Evolutionary conservation across 306 rosid species (phyloP), one percentile per base, ranked within the genome.

Genomic region (Astragalus membranaceus): DNA sequence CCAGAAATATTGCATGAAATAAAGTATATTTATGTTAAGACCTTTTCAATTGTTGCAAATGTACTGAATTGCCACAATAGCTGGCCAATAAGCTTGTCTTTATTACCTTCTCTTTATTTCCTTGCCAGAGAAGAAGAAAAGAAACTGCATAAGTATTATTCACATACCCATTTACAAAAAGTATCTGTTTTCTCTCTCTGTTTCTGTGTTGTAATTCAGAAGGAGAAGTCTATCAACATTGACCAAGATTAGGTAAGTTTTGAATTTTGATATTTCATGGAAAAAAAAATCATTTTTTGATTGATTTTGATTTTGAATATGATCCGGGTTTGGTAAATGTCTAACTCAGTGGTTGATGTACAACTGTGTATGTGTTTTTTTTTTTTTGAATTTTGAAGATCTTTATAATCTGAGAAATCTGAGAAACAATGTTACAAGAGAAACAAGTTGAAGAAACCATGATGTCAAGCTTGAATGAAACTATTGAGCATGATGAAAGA

Each of bases 381-480:
- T 1, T 26, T 12, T 20, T 6, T 8, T 66, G 17, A 23, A 64
- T 15, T 51, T 75, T 82, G 30, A 47, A 81, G 95, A 77, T 67
- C 74, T 46, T 71, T 59, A 44, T 65, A 39, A 15, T 50, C 68
- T 67, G n/a, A 41, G 43, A 78, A 39, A 15, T 50, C 68, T 67
- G n/a, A 41, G 43, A 78, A 56, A 56, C 59, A 86, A 92, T 89
- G 98, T 63, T 52, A 50, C 69, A 82, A 10, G 82, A 83, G 81
- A 89, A 86, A 70, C 90, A 87, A 75, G 83, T 81, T 55, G 98
- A 92, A 77, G 95, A 88, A 50, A 87, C 79, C 67, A 87, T 83
- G 73, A 85, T 86, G 59, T 74, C 92, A 8, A 85, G 66, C 76
- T 63, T 69, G 8, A 84, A 83, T 44, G 87, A 80, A 72, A 71